Base-by-base conservation (phyloP, 495 filamentous ascomycete genomes). In the Penicillium nucicola region DNA sequence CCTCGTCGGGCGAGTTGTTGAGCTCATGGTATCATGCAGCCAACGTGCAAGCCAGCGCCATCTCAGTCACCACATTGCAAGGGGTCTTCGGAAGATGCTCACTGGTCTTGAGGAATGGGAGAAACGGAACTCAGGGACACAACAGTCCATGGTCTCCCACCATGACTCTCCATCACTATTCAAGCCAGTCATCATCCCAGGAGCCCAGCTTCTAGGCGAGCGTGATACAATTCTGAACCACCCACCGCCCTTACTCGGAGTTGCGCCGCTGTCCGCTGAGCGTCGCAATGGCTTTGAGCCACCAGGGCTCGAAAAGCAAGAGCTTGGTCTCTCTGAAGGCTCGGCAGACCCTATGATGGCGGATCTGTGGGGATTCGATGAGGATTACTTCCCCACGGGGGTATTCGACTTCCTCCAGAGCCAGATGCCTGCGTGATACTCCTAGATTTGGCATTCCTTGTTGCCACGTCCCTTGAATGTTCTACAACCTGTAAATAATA, bases 31-130 rank as follows among this genome's bases (percentile, higher is more conserved):
- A 1, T 69, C 66, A 7, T 77, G 71, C 46, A 77, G 77, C 45
- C 69, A 71, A 43, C 61, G 69, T 12, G 76, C 75, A 13, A 77
- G 77, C 41, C 76, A 80, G 55, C 72, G 73, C 13, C 78, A 81
- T 51, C 68, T 81, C 6, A 78, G 77, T 48, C 73, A 77, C 41
- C 75, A 80, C 41, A 76, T 81, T 33, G 75, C 77, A 2, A 70
- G 69, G 25, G 78, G 78, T 8, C 59, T 80, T 40, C 67, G 68
- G 36, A 81, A 80, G 57, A 80, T 77, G 73, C 64, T 77, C n/a
- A 68, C 68, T 5, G 73, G 73, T 5, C 59, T 75, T 12, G 71
- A 74, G 36, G 70, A 75, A 42, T 77, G 73, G 73, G 73, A 77
- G 51, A 75, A 69, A 50, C 57, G 70, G 31, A 69, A 62, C 35